Base-by-base conservation (phyloP, 1,284 basidiomycete species). In the Naganishia sp. region DNA sequence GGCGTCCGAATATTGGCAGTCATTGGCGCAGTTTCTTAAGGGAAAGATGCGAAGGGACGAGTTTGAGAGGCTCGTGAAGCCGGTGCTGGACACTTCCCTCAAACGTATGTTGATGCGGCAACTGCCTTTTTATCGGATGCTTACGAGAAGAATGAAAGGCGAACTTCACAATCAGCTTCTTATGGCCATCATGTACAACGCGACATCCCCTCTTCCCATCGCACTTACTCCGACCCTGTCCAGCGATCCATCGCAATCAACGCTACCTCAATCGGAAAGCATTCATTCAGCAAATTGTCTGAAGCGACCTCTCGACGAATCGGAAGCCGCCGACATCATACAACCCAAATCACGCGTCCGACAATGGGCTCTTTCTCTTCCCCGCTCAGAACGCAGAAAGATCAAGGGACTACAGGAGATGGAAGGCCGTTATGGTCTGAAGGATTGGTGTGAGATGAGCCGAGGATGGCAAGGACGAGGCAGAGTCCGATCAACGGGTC, bases 111-210 rank as follows among this genome's bases (percentile, higher is more conserved):
- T 23, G 4, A 13, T 4, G 25, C 68, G 31, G 11, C 17, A 42
- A 42, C 18, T 43, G 10, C 62, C 28, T 39, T 23, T 39, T 28
- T 31, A 23, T 42, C 28, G 17, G 35, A 23, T 35, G 17, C 32
- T 45, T 1, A 32, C 42, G 11, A 3, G 5, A 2, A 15, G 28
- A n/a, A 42, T 41, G 6, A 23, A 47, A 80, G 79, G 78, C 32
- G 66, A 69, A 15, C 69, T 80, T 50, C 79, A 80, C 57, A 78
- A 80, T 66, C 72, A 74, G 35, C 74, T 80, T 25, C 71, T 80
- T 46, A 65, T 72, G 23, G 75, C 75, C 1, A 71, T 80, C 18
- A 70, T 80, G 32, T 73, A 77, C 68, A 78, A 78, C 66, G 76
- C 79, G 15, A 71, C 74, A 1, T 70, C 72, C 17, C 57, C 72